phyloP scores from a whole-genome alignment of 371 early-diverging fungal species.

The Mortierella sp. region DNA sequence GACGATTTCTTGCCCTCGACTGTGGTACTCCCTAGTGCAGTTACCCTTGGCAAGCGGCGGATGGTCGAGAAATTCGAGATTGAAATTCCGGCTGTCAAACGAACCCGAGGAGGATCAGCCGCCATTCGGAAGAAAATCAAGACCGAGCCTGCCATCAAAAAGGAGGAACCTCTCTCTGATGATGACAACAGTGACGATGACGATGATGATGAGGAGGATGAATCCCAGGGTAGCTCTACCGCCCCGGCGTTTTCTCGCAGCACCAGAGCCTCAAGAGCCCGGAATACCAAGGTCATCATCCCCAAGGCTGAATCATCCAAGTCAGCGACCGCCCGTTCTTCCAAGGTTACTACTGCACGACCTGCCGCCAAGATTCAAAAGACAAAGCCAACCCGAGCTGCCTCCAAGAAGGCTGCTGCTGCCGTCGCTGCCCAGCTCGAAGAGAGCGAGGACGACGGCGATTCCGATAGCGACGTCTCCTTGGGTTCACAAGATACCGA shows the following conservation, averaged over 20 bases:
- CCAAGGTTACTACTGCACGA: neutral
- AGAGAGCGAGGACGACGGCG: neutral
- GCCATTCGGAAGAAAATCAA: neutral
- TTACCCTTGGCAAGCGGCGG: conserved; percentile 57
- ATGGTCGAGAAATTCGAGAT: conserved; percentile 29
- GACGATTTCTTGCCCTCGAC: conserved; percentile 39
- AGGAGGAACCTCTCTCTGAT: neutral
- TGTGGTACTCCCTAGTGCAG: conserved; percentile 41
- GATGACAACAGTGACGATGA: neutral
- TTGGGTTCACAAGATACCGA: neutral
- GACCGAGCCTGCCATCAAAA: neutral
- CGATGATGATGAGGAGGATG: neutral
- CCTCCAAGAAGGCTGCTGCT: neutral
- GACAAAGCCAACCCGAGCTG: conserved; percentile 4
- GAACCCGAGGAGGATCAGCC: conserved; percentile 28
- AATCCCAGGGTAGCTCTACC: neutral
- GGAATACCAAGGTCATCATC: neutral
- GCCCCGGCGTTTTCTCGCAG: neutral
- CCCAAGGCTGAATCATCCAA: neutral
- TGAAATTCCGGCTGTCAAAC: conserved; percentile 21
- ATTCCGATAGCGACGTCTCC: neutral
- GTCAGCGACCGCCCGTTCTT: neutral
- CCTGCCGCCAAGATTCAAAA: neutral
- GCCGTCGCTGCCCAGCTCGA: conserved; percentile 17
- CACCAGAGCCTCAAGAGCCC: neutral